Evolutionary conservation across 2,329 filamentous ascomycete genomes (phyloP), one percentile per base, ranked within the genome.

Genomic region (Pestalotiopsis fici): DNA sequence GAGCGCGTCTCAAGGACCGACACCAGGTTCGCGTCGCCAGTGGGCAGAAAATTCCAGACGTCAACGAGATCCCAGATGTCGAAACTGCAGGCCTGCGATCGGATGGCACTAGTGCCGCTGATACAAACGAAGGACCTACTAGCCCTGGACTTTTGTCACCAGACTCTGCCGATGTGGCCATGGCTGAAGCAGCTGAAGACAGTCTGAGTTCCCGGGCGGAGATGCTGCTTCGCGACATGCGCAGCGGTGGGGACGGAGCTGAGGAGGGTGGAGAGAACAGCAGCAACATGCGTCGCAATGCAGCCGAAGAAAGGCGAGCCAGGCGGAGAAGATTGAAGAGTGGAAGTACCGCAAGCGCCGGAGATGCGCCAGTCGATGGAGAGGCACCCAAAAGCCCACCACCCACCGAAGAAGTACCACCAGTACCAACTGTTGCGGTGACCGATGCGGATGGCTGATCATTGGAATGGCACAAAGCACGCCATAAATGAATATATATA

Each of bases 11-110:
- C 73, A 97, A 97, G 87, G 95, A 97, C 76, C 87, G 91, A 31
- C 94, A 98, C 76, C 93, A 97, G 80, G 92, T 96, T 37, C 93
- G 95, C 69, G 88, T 98, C 64, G 94, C 95, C 18, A 95, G 92
- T 21, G 95, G 95, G 9, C 94, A 97, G 75, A 88, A 95, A 75
- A 91, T 97, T n/a, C 93, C 93, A 2, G 94, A 97, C 67, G 73
- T 85, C 65, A 83, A 86, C 73, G 91, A 92, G 74, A 87, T 86
- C 15, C 85, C 88, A 64, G 88, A 90, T 66, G 80, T 83, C 31
- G 88, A 87, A 65, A 78, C 74, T 2, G 59, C 60, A 9, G 78
- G 74, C 2, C 74, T 77, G 71, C 81, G 72, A 7, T 70, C 72
- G 76, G 73, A 78, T 68, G 74, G 75, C 65, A 76, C 74, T 69